Base-by-base conservation (phyloP, 305 asterid genomes). In the Fraxinus ornus region DNA sequence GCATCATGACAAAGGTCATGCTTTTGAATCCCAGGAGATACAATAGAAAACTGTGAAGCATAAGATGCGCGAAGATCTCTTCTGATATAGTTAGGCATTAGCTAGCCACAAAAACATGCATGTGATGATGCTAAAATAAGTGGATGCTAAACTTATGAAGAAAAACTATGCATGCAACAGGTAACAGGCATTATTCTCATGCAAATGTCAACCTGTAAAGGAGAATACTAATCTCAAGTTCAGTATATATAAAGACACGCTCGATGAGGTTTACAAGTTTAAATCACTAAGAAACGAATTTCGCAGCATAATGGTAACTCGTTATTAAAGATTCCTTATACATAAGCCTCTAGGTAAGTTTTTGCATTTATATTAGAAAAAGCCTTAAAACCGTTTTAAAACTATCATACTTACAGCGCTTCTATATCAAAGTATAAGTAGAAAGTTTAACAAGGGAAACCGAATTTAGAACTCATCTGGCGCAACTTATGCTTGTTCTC, bases 291-390 rank as follows among this genome's bases (percentile, higher is more conserved):
- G 44, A 76, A 82, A 44, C 36, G 28, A 71, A 72, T 68, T 73
- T 78, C 24, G 28, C 19, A 60, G 36, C 64, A 60, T 79, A 32
- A 68, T 78, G 75, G 85, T 52, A 80, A 85, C 88, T 86, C 86
- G 79, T 88, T 88, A 87, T 91, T 89, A 62, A 85, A 82, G 85
- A 73, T 84, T 80, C 32, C 74, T 75, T 80, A 76, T 82, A 88
- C 87, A 89, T 66, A 73, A 78, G 84, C 80, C 86, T 79, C 80
- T 60, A 37, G 78, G 80, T 82, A 87, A 85, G 78, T 64, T 84
- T 82, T 47, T 37, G 36, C 78, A 19, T 36, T 78, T 41, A 71
- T 71, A 32, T 12, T 15, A 55, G 72, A 73, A 81, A 79, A 83
- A 78, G 85, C 85, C 83, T 80, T 77, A 74, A 78, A 78, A 80